Base-by-base conservation (phyloP, 768 basidiomycete genomes). In the Erythrobasidium yunnanense region DNA sequence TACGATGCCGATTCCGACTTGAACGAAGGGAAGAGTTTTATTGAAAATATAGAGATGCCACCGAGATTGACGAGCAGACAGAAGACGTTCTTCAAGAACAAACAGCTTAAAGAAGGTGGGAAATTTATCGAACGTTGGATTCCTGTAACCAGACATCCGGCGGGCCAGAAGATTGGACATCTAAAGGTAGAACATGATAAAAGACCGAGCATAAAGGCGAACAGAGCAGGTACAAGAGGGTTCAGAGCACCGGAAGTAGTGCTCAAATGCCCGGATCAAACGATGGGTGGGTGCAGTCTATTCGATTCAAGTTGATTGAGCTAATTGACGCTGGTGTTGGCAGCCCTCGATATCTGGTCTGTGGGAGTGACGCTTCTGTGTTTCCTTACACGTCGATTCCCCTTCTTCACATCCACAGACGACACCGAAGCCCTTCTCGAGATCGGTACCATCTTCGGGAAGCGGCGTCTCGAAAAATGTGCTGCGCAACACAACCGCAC, bases 341-440 rank as follows among this genome's bases (percentile, higher is more conserved):
- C 73, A 99, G 95, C 93, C 1, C 86, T 97, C 73, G 95, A 99
- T 71, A 83, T 97, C 50, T 99, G 95, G 95, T 86, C 92, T 0
- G 88, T 84, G 5, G 95, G 95, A 0, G 85, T 86, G 72, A 95
- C 96, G 57, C 77, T 99, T 0, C 81, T 97, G 4, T 92, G 92
- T 78, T 92, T 96, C 78, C 80, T 99, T 34, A 86, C 85, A 0
- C 82, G 84, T 47, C 95, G 93, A 71, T 99, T 96, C 73, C 95
- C 95, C 1, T 77, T 96, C 29, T 91, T 97, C 77, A 87, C 90
- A 71, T 90, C 91, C 20, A 87, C 83, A 71, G 90, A 97, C 72
- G 95, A 99, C 74, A 82, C 85, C 34, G 93, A 99, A 75, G 95
- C 92, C 4, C 79, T 97, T 20, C 87, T 96, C 85, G 95, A 99